phyloP scores from a whole-genome alignment of 306 rosid genomes.

The Prosopis cineraria region DNA sequence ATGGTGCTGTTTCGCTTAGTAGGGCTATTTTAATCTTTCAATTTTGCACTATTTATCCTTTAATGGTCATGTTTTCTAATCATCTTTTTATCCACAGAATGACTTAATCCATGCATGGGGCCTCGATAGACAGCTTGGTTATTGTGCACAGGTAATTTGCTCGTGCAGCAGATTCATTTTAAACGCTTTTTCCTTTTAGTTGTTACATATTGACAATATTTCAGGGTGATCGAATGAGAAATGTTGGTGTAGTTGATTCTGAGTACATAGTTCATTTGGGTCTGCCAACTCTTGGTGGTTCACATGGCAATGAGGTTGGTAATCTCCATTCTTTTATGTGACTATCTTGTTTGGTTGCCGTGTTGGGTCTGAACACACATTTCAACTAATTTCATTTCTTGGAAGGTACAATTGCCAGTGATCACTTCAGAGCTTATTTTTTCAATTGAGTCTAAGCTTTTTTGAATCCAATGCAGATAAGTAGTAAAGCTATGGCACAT shows the following conservation, averaged over 20 bases:
- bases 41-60: constrained; percentile 17
- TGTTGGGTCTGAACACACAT: neutral
- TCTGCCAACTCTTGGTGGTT: constrained; percentile 83
- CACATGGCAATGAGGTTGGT: constrained; percentile 63
- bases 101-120: constrained; percentile 99
- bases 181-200: constrained; percentile 2
- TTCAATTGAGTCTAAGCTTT: constrained; percentile 9
- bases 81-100: constrained; percentile 59
- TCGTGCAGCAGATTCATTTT: constrained; percentile 15
- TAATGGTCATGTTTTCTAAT: constrained; percentile 29
- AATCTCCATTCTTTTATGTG: constrained; percentile 6
- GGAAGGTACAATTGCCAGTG: neutral
- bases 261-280: constrained; percentile 86
- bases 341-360: neutral
- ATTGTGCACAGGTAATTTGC: constrained; percentile 83
- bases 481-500: neutral
- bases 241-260: constrained; percentile 84
- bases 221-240: constrained; percentile 77
- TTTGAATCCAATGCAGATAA: neutral
- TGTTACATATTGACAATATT: constrained; percentile 35
- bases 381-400: constrained; percentile 9
- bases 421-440: neutral
- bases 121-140: constrained; percentile 81
- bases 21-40: neutral
- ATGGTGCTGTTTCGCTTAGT: neutral